phyloP scores from a whole-genome alignment of 2,329 filamentous ascomycete species.

The Exophiala phaeomuriformis region DNA sequence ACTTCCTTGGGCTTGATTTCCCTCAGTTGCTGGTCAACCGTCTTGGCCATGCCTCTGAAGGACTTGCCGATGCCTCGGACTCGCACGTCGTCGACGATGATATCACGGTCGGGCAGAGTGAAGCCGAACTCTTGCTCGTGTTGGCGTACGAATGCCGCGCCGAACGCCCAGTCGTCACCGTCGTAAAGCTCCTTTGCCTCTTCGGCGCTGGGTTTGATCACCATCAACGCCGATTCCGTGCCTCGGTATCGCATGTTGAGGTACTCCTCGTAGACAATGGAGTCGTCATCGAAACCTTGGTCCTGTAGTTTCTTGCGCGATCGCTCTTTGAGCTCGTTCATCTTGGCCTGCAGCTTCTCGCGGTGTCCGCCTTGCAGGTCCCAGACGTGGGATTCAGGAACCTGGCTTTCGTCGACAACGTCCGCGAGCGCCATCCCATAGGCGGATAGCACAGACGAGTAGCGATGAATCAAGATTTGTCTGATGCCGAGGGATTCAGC shows the following conservation, averaged over 20 bases:
- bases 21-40: constrained; percentile 74
- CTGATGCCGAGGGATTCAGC: constrained; percentile 75
- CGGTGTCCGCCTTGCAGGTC: constrained; percentile 52
- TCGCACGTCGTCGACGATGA: constrained; percentile 84
- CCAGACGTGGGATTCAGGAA: constrained; percentile 53
- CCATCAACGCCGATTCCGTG: constrained; percentile 86
- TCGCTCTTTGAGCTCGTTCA: constrained; percentile 71
- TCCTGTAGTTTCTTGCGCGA: constrained; percentile 60
- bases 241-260: constrained; percentile 89
- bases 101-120: constrained; percentile 73
- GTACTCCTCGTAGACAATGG: constrained; percentile 82
- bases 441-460: constrained; percentile 84
- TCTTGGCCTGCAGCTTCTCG: constrained; percentile 60
- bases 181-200: constrained; percentile 54
- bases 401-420: constrained; percentile 81
- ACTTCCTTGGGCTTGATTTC: constrained; percentile 56
- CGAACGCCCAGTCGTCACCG: constrained; percentile 72
- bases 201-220: constrained; percentile 62
- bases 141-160: constrained; percentile 73
- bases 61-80: constrained; percentile 85
- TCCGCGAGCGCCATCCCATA: constrained; percentile 92
- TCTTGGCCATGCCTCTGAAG: constrained; percentile 70
- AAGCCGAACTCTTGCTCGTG: constrained; percentile 93
- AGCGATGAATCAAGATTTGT: constrained; percentile 80
- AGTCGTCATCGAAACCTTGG: constrained; percentile 69